phyloP scores from a whole-genome alignment of 2,329 filamentous ascomycete genomes.

The Colletotrichum horii region DNA sequence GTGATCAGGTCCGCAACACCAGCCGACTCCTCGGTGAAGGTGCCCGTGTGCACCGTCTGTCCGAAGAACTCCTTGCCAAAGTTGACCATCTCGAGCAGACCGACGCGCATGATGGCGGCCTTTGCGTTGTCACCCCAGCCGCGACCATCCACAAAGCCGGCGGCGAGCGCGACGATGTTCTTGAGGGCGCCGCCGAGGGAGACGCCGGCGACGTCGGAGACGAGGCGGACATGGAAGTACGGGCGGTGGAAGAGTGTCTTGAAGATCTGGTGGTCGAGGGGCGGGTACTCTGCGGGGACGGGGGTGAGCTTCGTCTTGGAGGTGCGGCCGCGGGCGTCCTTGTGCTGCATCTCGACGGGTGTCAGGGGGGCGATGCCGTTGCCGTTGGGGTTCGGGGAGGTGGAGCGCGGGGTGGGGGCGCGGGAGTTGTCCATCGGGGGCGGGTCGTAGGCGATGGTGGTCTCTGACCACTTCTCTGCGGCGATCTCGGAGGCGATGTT shows the following conservation, averaged over 20 bases:
- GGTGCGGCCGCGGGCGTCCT: slow-evolving; percentile 69
- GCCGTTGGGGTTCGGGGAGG: slow-evolving; percentile 54
- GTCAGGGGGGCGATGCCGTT: slow-evolving; percentile 37
- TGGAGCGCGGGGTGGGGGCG: slow-evolving; percentile 64
- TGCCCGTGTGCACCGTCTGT: slow-evolving; percentile 78
- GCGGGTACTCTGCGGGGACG: slow-evolving; percentile 81
- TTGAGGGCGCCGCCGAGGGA: slow-evolving; percentile 94
- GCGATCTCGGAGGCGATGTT: slow-evolving; percentile 97
- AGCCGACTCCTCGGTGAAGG: slow-evolving; percentile 96
- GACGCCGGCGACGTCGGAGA: slow-evolving; percentile 94
- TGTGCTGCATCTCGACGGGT: slow-evolving; percentile 65
- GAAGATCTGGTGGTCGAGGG: slow-evolving; percentile 84
- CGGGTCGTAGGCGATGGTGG: slow-evolving; percentile 94
- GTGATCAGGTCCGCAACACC: slow-evolving; percentile 97
- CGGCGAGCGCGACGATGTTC: slow-evolving; percentile 93
- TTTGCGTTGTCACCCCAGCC: slow-evolving; percentile 99
- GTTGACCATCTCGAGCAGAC: slow-evolving; percentile 93
- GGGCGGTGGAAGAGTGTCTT: slow-evolving; percentile 90
- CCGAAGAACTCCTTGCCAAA: slow-evolving; percentile 95
- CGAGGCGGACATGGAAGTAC: slow-evolving; percentile 96
- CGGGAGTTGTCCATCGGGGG: slow-evolving; percentile 82
- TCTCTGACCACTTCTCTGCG: slow-evolving; percentile 95
- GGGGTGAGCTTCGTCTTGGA: slow-evolving; percentile 75
- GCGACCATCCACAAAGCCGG: slow-evolving; percentile 92
- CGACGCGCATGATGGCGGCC: slow-evolving; percentile 97